Evolutionary conservation across 2,329 filamentous ascomycete species (phyloP).

Genomic region (Pyricularia sp.): DNA sequence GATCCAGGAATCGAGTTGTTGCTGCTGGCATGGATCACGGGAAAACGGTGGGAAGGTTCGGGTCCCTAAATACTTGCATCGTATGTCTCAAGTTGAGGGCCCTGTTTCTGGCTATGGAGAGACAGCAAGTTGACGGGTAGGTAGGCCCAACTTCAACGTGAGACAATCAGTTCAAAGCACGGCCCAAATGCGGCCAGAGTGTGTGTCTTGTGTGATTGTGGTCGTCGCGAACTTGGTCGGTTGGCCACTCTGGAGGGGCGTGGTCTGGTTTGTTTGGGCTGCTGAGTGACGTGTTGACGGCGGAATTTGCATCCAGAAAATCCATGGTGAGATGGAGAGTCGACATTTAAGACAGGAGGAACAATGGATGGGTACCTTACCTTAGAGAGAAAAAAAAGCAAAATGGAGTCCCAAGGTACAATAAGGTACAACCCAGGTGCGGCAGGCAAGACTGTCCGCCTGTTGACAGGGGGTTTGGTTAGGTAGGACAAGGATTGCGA

Average conservation of each 20-base stretch:
- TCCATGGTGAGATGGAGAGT: neutral
- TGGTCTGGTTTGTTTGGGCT: neutral
- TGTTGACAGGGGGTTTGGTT: neutral
- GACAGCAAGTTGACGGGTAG: neutral
- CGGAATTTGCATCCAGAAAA: neutral
- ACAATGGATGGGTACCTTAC: neutral
- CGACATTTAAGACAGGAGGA: neutral
- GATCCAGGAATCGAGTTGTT: neutral
- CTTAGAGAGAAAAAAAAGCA: neutral
- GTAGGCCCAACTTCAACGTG: neutral
- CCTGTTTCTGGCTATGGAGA: neutral
- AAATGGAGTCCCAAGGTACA: neutral
- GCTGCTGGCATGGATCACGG: neutral
- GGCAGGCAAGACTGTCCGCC: neutral
- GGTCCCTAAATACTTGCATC: constrained; percentile 1
- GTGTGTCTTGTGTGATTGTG: neutral
- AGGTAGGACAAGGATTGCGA: neutral
- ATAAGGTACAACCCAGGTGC: neutral
- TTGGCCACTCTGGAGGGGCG: neutral
- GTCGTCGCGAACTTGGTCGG: neutral
- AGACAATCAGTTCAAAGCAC: neutral
- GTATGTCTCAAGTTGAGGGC: neutral
- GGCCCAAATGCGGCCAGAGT: neutral
- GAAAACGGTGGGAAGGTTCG: neutral
- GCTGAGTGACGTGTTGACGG: neutral